Evolutionary conservation across 2,329 filamentous ascomycete species (phyloP), one percentile per base, ranked within the genome.

Genomic region (Colletotrichum theobromicola): DNA sequence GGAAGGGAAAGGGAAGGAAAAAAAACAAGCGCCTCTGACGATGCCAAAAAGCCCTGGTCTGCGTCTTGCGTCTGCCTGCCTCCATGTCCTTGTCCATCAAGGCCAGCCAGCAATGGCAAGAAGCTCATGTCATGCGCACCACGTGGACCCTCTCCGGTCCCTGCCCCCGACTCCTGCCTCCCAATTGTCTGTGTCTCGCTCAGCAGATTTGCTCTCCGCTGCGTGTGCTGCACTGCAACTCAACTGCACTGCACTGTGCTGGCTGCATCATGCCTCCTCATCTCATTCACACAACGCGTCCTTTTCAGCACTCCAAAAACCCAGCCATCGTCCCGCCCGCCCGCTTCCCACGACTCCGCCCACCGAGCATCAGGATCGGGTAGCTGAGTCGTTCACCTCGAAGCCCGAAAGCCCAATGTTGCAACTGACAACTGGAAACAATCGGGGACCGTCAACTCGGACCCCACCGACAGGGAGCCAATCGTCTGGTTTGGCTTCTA

Each of bases 101-200:
- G 57, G 16, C 30, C 57, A 50, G 21, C 28, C 26, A 37, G 18
- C 61, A 61, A 61, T 50, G 35, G 66, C 18, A 32, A 50, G 66
- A 74, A 63, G 42, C 26, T 72, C 72, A 67, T 72, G 70, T 69
- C 67, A 75, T 67, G 63, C 72, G 58, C 75, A 76, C 72, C 72
- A 76, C 75, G 75, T 76, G 75, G 75, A 75, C 72, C 75, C 75
- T 76, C 72, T 75, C 71, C 66, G 30, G 50, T 70, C 70, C 53
- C 60, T 67, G 64, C 42, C 64, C 53, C 46, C 63, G 55, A 65
- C 71, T 62, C 46, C 61, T 61, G 61, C 21, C 24, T 61, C 34
- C 50, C 62, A 65, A 53, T 53, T n/a, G 15, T 32, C 55, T 69
- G 28, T 34, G 24, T n/a, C 57, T 26, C 21, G 34, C 70, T 68